phyloP scores from a whole-genome alignment of 352 stramenopile genomes.

The Aphanomyces cochlioides region DNA sequence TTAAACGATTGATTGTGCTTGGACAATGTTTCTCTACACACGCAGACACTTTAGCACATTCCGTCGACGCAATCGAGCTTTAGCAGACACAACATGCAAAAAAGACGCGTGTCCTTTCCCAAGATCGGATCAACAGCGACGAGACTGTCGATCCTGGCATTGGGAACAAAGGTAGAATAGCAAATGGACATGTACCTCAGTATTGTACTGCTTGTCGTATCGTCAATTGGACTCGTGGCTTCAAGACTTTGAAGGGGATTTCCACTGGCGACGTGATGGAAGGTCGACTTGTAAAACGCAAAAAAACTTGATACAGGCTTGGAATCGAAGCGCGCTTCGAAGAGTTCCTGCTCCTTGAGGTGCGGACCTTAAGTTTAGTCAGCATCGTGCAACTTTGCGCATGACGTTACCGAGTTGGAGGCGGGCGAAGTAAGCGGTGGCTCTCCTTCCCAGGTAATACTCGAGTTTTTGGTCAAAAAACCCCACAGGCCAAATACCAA shows the following conservation, averaged over 20 bases:
- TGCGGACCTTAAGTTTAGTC: slow-evolving; percentile 2
- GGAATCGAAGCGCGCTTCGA: not conserved
- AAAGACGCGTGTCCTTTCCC: slow-evolving; percentile 4
- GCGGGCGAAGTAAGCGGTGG: slow-evolving; percentile 11
- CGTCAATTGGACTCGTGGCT: not conserved
- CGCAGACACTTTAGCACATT: too few species aligned
- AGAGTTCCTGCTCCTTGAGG: not conserved
- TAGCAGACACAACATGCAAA: not conserved
- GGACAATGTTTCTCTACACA: not conserved
- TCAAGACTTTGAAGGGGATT: slow-evolving; percentile 1
- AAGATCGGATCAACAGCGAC: not conserved
- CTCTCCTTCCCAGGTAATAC: slow-evolving; percentile 21
- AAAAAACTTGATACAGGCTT: not conserved
- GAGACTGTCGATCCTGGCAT: not conserved
- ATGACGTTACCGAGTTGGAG: not conserved
- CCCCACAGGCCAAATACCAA: slow-evolving; percentile 31
- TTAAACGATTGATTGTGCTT: not conserved
- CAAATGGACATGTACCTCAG: too few species aligned
- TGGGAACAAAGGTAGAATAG: too few species aligned
- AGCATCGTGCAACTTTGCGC: not conserved
- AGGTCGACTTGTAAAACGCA: slow-evolving; percentile 1
- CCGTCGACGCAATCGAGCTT: too few species aligned
- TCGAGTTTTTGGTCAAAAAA: slow-evolving; percentile 32
- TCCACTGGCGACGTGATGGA: slow-evolving; percentile 10
- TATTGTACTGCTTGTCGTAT: not conserved